These are phyloP conservation scores for Fusarium sp. DNA, from an alignment of 2,329 filamentous ascomycete species.

Conservation along the genomic window DNA sequence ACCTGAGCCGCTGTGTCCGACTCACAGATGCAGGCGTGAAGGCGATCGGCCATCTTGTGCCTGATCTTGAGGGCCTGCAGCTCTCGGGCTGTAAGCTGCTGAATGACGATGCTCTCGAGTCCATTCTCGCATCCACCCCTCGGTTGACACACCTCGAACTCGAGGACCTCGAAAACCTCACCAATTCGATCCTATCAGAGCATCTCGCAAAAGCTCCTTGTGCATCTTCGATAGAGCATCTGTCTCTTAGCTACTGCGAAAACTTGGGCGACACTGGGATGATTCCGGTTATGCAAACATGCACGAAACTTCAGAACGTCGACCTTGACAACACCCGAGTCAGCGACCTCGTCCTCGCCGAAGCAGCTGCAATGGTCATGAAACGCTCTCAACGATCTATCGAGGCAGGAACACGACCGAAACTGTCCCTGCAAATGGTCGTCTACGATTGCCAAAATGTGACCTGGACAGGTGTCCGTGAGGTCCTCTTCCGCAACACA, in stretches of 20 bases:
- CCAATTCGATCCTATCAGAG: constrained; percentile 76
- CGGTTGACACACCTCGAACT: constrained; percentile 86
- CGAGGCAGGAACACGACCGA: constrained; percentile 54
- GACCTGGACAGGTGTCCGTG: constrained; percentile 90
- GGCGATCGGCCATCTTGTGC: constrained; percentile 76
- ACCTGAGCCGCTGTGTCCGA: constrained; percentile 80
- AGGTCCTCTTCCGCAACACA: constrained; percentile 86
- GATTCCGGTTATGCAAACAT: constrained; percentile 81
- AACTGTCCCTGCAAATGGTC: constrained; percentile 76
- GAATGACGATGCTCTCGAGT: constrained; percentile 76
- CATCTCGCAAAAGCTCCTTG: constrained; percentile 82
- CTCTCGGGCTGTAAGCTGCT: constrained; percentile 80
- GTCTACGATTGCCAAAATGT: constrained; percentile 93
- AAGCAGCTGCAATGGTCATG: constrained; percentile 83
- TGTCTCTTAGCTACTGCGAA: constrained; percentile 92
- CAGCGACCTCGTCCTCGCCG: constrained; percentile 84
- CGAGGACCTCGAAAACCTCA: constrained; percentile 83
- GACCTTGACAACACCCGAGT: constrained; percentile 95
- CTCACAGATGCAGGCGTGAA: constrained; percentile 79
- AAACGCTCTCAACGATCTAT: constrained; percentile 63
- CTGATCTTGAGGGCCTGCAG: constrained; percentile 82
- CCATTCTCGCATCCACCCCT: constrained; percentile 78
- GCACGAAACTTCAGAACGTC: constrained; percentile 72
- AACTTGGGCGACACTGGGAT: constrained; percentile 84
- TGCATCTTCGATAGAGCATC: constrained; percentile 74